Evolutionary conservation across 208 protist species (phyloP).

Genomic region (Borovskyia barvae): DNA sequence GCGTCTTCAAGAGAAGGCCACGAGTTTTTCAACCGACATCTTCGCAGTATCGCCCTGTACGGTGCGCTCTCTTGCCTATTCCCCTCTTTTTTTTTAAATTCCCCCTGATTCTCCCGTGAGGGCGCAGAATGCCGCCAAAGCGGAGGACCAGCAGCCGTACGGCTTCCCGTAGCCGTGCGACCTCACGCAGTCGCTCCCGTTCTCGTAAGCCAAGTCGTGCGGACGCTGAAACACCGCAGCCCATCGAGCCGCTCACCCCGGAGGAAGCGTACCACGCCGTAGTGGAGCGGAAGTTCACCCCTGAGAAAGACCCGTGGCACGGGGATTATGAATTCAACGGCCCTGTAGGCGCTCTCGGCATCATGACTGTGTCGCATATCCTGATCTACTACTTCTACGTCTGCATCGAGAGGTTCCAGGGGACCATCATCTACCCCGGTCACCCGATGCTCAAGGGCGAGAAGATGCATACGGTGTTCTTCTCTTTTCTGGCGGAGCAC

Average conservation of each 20-base stretch:
- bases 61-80: no score
- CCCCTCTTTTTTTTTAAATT: no score
- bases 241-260: conserved; percentile 19
- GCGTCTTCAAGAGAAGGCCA: background rate
- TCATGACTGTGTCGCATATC: conserved; percentile 88
- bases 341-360: conserved; percentile 42
- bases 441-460: conserved; percentile 64
- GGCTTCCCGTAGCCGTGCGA: conserved; percentile 8
- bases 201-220: conserved; percentile 26
- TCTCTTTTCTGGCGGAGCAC: conserved; percentile 44
- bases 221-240: conserved; percentile 4
- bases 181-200: conserved; percentile 34
- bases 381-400: conserved; percentile 91
- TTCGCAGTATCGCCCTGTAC: background rate
- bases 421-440: conserved; percentile 80
- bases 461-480: conserved; percentile 48
- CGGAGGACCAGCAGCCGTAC: conserved; percentile 35
- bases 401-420: conserved; percentile 75
- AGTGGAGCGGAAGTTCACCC: conserved; percentile 65
- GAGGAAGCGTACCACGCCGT: conserved; percentile 55
- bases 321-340: conserved; percentile 87
- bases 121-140: conserved; percentile 45
- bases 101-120: no score
- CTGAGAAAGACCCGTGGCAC: conserved; percentile 77
- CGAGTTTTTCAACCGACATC: background rate